Percentiles rank a stretch among this genome's conserved stretches.
phyloP scores from a whole-genome alignment of 257 asterid species.

The Solanum medicagineum region DNA sequence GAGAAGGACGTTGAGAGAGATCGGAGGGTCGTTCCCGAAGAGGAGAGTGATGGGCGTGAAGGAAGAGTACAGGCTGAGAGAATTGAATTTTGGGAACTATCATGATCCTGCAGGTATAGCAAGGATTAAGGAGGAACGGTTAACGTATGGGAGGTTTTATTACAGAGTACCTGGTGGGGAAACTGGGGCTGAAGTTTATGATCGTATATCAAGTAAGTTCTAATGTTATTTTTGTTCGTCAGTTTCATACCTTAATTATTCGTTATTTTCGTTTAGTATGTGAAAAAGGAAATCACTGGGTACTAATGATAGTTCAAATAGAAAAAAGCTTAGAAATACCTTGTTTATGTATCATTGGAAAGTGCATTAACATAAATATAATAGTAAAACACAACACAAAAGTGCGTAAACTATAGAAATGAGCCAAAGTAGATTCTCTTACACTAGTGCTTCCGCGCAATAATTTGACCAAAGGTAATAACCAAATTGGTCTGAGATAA shows the following conservation, averaged over 20 bases:
- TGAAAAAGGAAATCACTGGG: neutral
- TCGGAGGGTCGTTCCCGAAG: conserved; percentile 18
- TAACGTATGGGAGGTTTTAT: conserved; percentile 47
- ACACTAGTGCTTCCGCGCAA: neutral
- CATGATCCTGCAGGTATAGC: conserved; percentile 39
- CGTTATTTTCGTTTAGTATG: too few species aligned
- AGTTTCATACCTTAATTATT: neutral
- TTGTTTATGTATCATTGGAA: neutral
- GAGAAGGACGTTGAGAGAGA: conserved; percentile 25
- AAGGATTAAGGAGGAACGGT: conserved; percentile 28
- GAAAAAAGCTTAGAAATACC: neutral
- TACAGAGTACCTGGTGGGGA: conserved; percentile 66
- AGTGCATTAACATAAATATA: too few species aligned
- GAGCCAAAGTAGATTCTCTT: neutral
- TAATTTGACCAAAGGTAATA: neutral
- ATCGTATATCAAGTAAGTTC: conserved; percentile 52
- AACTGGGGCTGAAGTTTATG: conserved; percentile 60
- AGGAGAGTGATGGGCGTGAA: conserved; percentile 32
- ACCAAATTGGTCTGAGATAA: neutral
- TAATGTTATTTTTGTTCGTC: neutral
- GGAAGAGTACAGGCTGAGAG: conserved; percentile 55
- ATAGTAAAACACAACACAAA: too few species aligned
- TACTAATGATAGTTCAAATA: neutral
- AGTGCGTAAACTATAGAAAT: neutral
- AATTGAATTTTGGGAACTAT: conserved; percentile 62